phyloP scores from a whole-genome alignment of 2,329 filamentous ascomycete species.

The Graphium sp. region DNA sequence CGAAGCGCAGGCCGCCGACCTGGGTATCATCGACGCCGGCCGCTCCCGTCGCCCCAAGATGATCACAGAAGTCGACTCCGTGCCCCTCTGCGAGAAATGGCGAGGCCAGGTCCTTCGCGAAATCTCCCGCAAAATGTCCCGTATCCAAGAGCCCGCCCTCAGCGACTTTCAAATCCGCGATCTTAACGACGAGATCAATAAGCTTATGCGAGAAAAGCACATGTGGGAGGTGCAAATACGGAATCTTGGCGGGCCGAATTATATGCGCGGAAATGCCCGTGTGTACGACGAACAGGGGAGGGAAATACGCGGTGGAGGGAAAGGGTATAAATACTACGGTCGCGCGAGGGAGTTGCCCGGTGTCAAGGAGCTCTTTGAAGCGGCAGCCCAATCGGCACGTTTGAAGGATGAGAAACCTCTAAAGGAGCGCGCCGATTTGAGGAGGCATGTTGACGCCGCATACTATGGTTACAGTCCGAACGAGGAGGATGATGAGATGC shows the following conservation, averaged over 20 bases:
- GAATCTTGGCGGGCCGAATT: slow-evolving; percentile 92
- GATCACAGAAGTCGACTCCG: slow-evolving; percentile 72
- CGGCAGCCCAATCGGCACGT: slow-evolving; percentile 42
- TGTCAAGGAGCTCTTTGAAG: slow-evolving; percentile 91
- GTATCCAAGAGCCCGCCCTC: slow-evolving; percentile 83
- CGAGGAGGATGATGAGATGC: slow-evolving; percentile 70
- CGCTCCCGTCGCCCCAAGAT: slow-evolving; percentile 79
- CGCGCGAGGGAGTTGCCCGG: slow-evolving; percentile 78
- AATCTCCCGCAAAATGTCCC: slow-evolving; percentile 88
- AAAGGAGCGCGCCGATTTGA: slow-evolving; percentile 51
- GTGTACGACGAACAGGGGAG: slow-evolving; percentile 59
- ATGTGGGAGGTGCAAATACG: slow-evolving; percentile 98
- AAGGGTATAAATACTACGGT: slow-evolving; percentile 90
- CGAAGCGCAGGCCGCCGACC: slow-evolving; percentile 86
- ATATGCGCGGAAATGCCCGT: slow-evolving; percentile 60
- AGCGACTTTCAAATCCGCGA: slow-evolving; percentile 95
- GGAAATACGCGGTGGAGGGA: slow-evolving; percentile 59
- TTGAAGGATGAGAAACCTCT: slow-evolving; percentile 42
- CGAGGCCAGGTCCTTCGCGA: slow-evolving; percentile 94
- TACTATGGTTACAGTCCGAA: slow-evolving; percentile 94
- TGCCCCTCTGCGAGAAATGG: slow-evolving; percentile 92
- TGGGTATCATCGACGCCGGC: slow-evolving; percentile 88
- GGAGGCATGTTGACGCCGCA: slow-evolving; percentile 70
- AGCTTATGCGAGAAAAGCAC: slow-evolving; percentile 96
- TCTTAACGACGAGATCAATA: slow-evolving; percentile 98